Evolutionary conservation across 805 yeast species (phyloP), one percentile per base, ranked within the genome.

Genomic region (Wickerhamomyces queroliae): DNA sequence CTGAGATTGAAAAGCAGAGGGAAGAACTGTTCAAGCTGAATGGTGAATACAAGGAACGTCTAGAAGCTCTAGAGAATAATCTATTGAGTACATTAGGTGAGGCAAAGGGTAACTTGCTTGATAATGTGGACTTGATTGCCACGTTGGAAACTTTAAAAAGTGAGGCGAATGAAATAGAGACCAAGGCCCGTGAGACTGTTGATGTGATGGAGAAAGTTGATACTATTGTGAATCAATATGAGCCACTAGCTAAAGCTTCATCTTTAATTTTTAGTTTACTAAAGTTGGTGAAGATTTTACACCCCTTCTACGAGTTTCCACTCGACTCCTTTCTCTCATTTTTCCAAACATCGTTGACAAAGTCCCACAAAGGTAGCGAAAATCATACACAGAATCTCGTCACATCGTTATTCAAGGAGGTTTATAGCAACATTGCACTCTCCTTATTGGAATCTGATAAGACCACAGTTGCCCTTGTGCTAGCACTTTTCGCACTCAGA

Each of bases 1-100:
- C 96, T 0, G 91, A 81, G 8, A 57, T 86, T 7, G 88, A 83
- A 38, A 47, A 50, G 5, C 71, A 79, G 50, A 66, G 90, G 41
- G 46, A 62, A 2, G 80, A 75, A 32, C 55, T 86, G 39, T 53
- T 74, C 15, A 68, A 69, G 36, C 58, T 78, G 7, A 81, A 78
- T 45, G 72, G 81, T 12, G 83, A 78, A 35, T 85, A 79, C 49
- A 71, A 69, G 38, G 67, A 67, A 1, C 70, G 69, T 13, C 59
- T 90, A 35, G 67, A 71, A 31, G 49, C 53, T 1, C 64, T 87
- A 18, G 96, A 89, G 48, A 61, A 65, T 6, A 69, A 72, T 9
- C 64, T 90, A 8, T 63, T 90, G 42, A 59, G 64, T 3, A 67
- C 80, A 0, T 62, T 91, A 42, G 77, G 75, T 45, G 69, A 70